Evolutionary conservation across 495 filamentous ascomycete genomes (phyloP).

Genomic region (Barbatosphaeria neglecta): DNA sequence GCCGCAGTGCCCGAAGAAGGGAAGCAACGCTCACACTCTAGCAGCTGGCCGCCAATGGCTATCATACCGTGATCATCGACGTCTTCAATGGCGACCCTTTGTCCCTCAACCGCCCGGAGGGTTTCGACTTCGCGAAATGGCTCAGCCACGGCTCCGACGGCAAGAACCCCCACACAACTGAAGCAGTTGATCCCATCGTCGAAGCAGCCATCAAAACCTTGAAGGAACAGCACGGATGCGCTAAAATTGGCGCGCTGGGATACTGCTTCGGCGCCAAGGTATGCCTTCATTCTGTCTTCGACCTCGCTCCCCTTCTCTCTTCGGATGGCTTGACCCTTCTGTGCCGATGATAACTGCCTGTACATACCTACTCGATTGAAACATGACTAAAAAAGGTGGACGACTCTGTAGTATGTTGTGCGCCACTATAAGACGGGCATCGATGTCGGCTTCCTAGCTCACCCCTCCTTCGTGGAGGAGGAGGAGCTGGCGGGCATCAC

Average conservation of each 20-base stretch:
- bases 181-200: constrained; percentile 44
- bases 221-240: constrained; percentile 38
- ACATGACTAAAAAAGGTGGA: neutral
- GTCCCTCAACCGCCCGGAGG: constrained; percentile 40
- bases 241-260: constrained; percentile 60
- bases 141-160: constrained; percentile 33
- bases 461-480: constrained; percentile 64
- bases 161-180: constrained; percentile 45
- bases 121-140: constrained; percentile 54
- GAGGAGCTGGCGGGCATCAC: constrained; percentile 62
- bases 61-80: constrained; percentile 65
- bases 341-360: no score
- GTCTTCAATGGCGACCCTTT: constrained; percentile 64
- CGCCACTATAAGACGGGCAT: constrained; percentile 38
- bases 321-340: no score
- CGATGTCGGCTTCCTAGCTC: constrained; percentile 56
- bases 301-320: no score
- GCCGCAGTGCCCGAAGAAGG: neutral
- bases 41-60: constrained; percentile 64
- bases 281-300: constrained; percentile 1
- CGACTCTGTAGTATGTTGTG: constrained; percentile 25
- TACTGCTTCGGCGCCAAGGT: constrained; percentile 71
- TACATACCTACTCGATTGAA: no score
- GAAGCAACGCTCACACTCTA: neutral
- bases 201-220: constrained; percentile 32